Percentiles rank a stretch among this genome's conserved stretches.
phyloP scores from a whole-genome alignment of 306 rosid species.

The Argentina anserina region DNA sequence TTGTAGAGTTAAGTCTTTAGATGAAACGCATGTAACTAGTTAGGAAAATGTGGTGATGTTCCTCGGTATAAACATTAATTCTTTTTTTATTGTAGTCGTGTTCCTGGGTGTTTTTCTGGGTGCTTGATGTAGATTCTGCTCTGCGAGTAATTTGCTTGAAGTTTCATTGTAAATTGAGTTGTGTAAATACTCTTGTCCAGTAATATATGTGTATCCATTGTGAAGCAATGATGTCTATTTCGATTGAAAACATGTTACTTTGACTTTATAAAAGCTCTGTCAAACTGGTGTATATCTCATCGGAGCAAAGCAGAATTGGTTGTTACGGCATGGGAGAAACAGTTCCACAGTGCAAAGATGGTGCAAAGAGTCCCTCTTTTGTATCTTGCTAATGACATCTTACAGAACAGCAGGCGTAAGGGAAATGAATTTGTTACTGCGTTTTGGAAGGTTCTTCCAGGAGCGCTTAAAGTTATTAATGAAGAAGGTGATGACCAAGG shows the following conservation, averaged over 20 bases:
- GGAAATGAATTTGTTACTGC: conserved; percentile 91
- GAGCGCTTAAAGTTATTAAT: conserved; percentile 61
- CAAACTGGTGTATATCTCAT: conserved; percentile 95
- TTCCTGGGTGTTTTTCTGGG: background rate
- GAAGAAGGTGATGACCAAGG: conserved; percentile 58
- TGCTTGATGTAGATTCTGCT: background rate
- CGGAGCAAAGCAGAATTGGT: conserved; percentile 87
- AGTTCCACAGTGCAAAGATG: conserved; percentile 59
- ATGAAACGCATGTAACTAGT: background rate
- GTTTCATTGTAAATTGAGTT: background rate
- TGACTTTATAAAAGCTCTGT: conserved; percentile 63
- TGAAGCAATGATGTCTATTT: background rate
- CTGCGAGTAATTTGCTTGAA: background rate
- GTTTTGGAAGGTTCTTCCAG: conserved; percentile 90
- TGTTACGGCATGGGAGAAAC: conserved; percentile 81
- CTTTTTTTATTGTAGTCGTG: background rate
- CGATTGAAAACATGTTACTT: conserved; percentile 23
- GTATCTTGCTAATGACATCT: conserved; percentile 91
- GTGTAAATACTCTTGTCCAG: background rate
- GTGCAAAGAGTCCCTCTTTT: conserved; percentile 68
- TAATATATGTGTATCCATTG: background rate
- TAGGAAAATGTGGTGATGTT: background rate
- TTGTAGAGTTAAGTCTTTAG: background rate
- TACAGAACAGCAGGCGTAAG: conserved; percentile 89
- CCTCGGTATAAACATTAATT: background rate